These are phyloP conservation scores for Pyronema domesticum DNA, from an alignment of 495 filamentous ascomycete species.

Conservation along the genomic window DNA sequence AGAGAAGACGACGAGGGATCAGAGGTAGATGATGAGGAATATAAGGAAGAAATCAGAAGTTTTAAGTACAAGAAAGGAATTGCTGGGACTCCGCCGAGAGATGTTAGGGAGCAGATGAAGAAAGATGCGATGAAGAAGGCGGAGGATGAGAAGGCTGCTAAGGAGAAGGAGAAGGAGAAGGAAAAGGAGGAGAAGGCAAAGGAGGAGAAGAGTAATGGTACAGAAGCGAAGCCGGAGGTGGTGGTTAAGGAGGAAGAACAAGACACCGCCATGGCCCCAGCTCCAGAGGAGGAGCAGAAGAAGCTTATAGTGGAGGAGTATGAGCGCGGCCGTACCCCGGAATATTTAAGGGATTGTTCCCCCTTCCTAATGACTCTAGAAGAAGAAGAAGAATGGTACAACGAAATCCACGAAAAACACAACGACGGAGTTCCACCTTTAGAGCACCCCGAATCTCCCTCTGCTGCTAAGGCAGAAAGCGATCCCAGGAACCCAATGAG, in stretches of 20 bases:
- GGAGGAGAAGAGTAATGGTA: not conserved
- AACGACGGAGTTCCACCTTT: conserved; percentile 31
- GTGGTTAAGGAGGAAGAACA: not conserved
- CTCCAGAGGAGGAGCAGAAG: conserved; percentile 11
- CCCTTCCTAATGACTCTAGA: conserved; percentile 41
- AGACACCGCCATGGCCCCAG: not conserved
- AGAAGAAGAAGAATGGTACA: conserved; percentile 64
- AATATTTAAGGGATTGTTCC: conserved; percentile 17
- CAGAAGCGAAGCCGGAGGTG: not conserved
- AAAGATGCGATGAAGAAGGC: conserved; percentile 10
- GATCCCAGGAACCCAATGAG: conserved; percentile 61
- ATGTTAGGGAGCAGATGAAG: conserved; percentile 18
- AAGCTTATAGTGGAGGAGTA: conserved; percentile 14
- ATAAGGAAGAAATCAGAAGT: conserved; percentile 21
- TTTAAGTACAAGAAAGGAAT: conserved; percentile 21
- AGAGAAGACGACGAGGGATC: conserved; percentile 17
- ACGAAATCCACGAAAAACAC: conserved; percentile 48
- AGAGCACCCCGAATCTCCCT: conserved; percentile 23
- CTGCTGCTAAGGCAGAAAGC: conserved; percentile 31
- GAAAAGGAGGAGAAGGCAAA: conserved; percentile 10
- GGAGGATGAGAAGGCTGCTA: conserved; percentile 12
- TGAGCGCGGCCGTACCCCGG: conserved; percentile 17
- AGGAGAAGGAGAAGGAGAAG: conserved; percentile 20
- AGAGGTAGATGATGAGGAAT: conserved; percentile 17
- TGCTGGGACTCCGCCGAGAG: conserved; percentile 20